Percentiles rank a stretch among this genome's conserved stretches.
These are phyloP conservation scores for Cordyceps javanica DNA, from an alignment of 2,329 filamentous ascomycete species.

Conservation along the genomic window DNA sequence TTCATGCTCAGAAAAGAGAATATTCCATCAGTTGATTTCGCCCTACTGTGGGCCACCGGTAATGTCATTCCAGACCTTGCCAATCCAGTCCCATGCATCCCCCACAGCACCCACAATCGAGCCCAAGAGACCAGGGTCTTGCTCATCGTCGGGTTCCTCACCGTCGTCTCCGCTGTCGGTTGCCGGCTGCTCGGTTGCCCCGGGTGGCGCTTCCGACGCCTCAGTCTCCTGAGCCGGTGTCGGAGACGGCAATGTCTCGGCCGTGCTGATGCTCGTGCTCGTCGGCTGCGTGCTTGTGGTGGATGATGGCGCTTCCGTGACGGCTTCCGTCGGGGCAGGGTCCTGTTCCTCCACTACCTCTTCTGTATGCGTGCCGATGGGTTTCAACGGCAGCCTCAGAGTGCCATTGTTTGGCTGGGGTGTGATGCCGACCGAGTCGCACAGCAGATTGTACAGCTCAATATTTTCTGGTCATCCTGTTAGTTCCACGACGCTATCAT, in stretches of 20 bases:
- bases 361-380: constrained; percentile 55
- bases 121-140: not conserved
- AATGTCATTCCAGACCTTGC: constrained; percentile 10
- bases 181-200: not conserved
- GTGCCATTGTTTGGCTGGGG: constrained; percentile 85
- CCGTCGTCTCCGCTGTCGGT: not conserved
- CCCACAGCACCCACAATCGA: not conserved
- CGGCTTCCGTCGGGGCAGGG: constrained; percentile 31
- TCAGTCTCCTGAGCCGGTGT: not conserved
- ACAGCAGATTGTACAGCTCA: constrained; percentile 91
- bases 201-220: not conserved
- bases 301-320: not conserved
- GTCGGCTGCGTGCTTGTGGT: constrained; percentile 6
- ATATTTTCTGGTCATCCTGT: constrained; percentile 65
- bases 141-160: not conserved
- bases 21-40: not conserved
- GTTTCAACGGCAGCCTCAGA: constrained; percentile 61
- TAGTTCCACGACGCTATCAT: not conserved
- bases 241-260: constrained; percentile 6
- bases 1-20: not conserved
- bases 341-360: constrained; percentile 45
- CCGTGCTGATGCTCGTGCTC: constrained; percentile 15
- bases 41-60: not conserved
- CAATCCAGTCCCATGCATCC: constrained; percentile 14
- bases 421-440: constrained; percentile 71